phyloP scores from a whole-genome alignment of 805 yeast species.

The Lipomyces mesembrius region DNA sequence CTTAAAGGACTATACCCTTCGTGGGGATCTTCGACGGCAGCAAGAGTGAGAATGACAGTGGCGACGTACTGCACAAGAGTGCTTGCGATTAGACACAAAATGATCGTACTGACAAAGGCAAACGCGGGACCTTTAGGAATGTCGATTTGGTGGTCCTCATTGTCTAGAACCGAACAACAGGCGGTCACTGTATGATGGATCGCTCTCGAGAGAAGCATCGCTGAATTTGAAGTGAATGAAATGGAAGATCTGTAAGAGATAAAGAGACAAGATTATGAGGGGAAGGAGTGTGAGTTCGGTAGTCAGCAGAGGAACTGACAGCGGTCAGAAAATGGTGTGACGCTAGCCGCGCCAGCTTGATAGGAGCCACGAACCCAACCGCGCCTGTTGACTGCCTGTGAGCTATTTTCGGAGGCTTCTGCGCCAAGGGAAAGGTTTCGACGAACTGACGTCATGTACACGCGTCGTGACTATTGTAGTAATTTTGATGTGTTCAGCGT shows the following conservation, averaged over 20 bases:
- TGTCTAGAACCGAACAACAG: background rate
- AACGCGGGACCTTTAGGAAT: constrained; percentile 1
- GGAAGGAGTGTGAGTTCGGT: background rate
- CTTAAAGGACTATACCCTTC: constrained; percentile 14
- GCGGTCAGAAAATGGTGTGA: background rate
- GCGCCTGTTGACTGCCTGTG: no score
- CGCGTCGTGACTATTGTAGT: no score
- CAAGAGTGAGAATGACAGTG: constrained; percentile 13
- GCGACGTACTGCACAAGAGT: constrained; percentile 3
- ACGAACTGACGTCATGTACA: no score
- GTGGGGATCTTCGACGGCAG: constrained; percentile 17
- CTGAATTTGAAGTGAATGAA: background rate
- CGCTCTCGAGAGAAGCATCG: background rate
- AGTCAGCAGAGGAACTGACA: no score
- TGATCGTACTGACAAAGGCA: background rate
- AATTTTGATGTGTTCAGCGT: no score
- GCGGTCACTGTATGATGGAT: background rate
- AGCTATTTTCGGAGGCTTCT: no score
- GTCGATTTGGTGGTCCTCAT: background rate
- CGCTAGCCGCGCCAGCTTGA: background rate
- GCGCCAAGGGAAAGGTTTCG: no score
- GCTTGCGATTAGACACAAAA: background rate
- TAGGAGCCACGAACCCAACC: no score
- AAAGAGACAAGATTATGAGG: background rate
- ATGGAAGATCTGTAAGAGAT: background rate